Conservation (phyloP, 805 yeast genomes). For the Myxozyma vanderwaltii region DNA sequence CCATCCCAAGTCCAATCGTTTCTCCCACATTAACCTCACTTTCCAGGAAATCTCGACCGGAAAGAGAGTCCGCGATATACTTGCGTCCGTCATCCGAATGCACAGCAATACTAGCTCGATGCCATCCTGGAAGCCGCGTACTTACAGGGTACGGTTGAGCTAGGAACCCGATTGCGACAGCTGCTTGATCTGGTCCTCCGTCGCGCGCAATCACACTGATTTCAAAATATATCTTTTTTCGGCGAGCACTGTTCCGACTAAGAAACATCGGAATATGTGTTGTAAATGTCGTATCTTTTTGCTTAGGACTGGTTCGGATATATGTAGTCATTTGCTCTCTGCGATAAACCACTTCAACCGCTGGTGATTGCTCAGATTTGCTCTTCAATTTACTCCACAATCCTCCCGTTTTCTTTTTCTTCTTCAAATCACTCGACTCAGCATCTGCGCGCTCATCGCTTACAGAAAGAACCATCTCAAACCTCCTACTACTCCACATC, state of each 20-base stretch:
- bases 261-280: slow-evolving; percentile 19
- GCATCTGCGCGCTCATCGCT: background rate
- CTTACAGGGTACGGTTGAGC: slow-evolving; percentile 38
- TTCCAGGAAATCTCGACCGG: slow-evolving; percentile 34
- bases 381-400: background rate
- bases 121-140: slow-evolving; percentile 40
- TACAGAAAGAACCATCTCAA: background rate
- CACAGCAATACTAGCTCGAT: slow-evolving; percentile 39
- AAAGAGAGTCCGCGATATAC: slow-evolving; percentile 35
- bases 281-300: slow-evolving; percentile 18
- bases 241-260: background rate
- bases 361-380: background rate
- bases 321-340: slow-evolving; percentile 1
- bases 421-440: background rate
- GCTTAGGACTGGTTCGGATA: slow-evolving; percentile 2
- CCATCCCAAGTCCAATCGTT: slow-evolving; percentile 38
- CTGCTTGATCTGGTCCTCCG: slow-evolving; percentile 31
- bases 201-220: slow-evolving; percentile 34
- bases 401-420: background rate
- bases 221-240: slow-evolving; percentile 34
- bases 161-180: slow-evolving; percentile 37
- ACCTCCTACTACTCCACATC: background rate
- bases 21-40: slow-evolving; percentile 32
- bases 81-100: slow-evolving; percentile 39
- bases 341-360: background rate